phyloP scores from a whole-genome alignment of 345 rosid species.

The Orychophragmus violaceus region DNA sequence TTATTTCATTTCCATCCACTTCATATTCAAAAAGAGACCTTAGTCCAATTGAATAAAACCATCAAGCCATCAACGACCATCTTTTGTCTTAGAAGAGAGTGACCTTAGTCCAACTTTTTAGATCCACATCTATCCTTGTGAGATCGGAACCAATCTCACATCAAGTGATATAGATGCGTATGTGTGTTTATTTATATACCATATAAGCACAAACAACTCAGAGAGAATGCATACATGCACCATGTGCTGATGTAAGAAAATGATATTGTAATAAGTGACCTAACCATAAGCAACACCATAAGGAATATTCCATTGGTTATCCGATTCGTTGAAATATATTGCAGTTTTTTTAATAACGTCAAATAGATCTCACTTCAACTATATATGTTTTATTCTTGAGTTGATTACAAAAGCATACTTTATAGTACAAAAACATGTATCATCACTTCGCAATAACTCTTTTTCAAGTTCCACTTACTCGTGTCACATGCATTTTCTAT shows the following conservation, averaged over 20 bases:
- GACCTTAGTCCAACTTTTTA: too few relatives aligned
- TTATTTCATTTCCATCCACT: too few relatives aligned
- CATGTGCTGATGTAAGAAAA: not conserved
- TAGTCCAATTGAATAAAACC: too few relatives aligned
- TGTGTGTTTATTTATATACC: not conserved
- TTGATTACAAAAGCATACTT: constrained; percentile 14
- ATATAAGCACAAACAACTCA: not conserved
- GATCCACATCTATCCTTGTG: too few relatives aligned
- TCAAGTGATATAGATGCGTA: too few relatives aligned
- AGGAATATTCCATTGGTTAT: constrained; percentile 24
- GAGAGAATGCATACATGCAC: not conserved
- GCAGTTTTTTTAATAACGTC: not conserved
- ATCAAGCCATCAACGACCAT: too few relatives aligned
- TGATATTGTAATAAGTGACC: not conserved
- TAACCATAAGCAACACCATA: constrained; percentile 1
- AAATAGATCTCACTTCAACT: not conserved
- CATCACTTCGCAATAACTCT: constrained; percentile 25
- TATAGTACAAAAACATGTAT: constrained; percentile 10
- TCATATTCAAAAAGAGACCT: too few relatives aligned
- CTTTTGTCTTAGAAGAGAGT: too few relatives aligned
- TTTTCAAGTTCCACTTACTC: constrained; percentile 5
- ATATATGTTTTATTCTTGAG: not conserved
- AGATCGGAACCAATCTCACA: too few relatives aligned
- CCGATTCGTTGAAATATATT: not conserved
- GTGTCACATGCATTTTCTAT: constrained; percentile 22